A percentile compares a stretch with the other conserved stretches of the same genome.
Conservation (phyloP, 208 protist genomes). For the Crithidia fasciculata region DNA sequence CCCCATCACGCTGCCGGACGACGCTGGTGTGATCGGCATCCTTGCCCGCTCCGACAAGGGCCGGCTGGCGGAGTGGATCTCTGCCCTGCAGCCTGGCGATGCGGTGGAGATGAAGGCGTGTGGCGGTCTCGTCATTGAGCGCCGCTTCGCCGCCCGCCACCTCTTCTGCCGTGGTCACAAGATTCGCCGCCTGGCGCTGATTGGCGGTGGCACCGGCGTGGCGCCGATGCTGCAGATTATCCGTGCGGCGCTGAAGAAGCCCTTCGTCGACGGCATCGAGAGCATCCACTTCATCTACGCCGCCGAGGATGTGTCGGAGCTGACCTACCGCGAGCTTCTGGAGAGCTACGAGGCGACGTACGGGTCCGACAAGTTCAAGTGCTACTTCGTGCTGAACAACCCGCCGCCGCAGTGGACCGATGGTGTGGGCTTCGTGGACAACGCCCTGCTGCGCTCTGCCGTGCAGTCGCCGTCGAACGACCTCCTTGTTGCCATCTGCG, state of each 20-base stretch:
- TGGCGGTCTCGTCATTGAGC: constrained; percentile 58
- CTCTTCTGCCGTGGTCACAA: constrained; percentile 70
- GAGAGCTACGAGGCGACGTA: constrained; percentile 51
- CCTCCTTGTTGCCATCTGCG: constrained; percentile 75
- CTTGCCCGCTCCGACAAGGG: constrained; percentile 64
- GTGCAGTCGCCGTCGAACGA: constrained; percentile 67
- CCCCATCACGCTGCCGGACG: constrained; percentile 78
- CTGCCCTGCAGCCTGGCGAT: constrained; percentile 67
- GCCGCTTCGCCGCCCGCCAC: constrained; percentile 48
- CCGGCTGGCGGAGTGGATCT: constrained; percentile 61
- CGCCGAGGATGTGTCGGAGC: constrained; percentile 60
- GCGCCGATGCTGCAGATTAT: constrained; percentile 94
- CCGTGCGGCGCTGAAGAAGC: constrained; percentile 75
- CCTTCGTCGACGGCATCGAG: constrained; percentile 55
- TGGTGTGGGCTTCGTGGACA: constrained; percentile 69
- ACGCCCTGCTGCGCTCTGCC: constrained; percentile 45
- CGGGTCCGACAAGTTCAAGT: constrained; percentile 61
- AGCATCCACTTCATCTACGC: constrained; percentile 76
- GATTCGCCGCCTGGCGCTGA: constrained; percentile 60
- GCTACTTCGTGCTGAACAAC: constrained; percentile 69
- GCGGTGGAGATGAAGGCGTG: constrained; percentile 82
- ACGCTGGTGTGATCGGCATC: constrained; percentile 69
- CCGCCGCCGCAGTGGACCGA: constrained; percentile 69
- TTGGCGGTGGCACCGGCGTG: constrained; percentile 89
- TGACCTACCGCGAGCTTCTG: constrained; percentile 64